Conservation (phyloP, 441 rosid species). For the Pelargonium fulgidum region DNA sequence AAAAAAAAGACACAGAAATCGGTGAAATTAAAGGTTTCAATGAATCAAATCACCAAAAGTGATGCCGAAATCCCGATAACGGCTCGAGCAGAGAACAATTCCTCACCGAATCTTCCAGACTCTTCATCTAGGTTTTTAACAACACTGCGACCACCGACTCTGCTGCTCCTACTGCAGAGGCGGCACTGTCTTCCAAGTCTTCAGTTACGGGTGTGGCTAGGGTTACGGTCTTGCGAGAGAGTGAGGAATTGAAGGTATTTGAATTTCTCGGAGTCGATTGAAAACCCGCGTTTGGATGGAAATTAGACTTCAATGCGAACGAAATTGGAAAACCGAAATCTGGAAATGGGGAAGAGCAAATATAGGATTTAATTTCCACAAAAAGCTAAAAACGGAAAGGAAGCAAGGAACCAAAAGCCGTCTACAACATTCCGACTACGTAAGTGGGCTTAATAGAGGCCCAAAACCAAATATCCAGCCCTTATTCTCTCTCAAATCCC, state of each 20-base stretch:
- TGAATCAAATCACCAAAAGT: background rate
- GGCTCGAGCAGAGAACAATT: constrained; percentile 4
- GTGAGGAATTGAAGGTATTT: background rate
- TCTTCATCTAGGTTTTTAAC: background rate
- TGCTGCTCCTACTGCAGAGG: background rate
- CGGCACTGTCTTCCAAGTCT: constrained; percentile 1
- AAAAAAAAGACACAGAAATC: background rate
- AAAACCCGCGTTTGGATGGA: background rate
- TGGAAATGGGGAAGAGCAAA: background rate
- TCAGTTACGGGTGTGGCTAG: background rate
- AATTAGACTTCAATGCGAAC: background rate
- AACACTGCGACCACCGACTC: background rate
- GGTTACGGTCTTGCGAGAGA: background rate
- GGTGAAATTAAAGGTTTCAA: background rate
- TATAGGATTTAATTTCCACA: background rate
- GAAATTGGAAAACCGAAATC: background rate
- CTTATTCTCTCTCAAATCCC: no score
- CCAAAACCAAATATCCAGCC: background rate
- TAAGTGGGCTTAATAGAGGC: background rate
- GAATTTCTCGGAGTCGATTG: background rate
- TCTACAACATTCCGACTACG: background rate
- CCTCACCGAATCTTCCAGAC: constrained; percentile 3
- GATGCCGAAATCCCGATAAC: background rate
- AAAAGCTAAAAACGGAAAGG: background rate
- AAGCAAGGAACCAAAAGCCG: background rate